Percentiles rank a stretch among this genome's conserved stretches.
Conservation (phyloP, 805 yeast species). For the Trichomonascus vanleenenianus region DNA sequence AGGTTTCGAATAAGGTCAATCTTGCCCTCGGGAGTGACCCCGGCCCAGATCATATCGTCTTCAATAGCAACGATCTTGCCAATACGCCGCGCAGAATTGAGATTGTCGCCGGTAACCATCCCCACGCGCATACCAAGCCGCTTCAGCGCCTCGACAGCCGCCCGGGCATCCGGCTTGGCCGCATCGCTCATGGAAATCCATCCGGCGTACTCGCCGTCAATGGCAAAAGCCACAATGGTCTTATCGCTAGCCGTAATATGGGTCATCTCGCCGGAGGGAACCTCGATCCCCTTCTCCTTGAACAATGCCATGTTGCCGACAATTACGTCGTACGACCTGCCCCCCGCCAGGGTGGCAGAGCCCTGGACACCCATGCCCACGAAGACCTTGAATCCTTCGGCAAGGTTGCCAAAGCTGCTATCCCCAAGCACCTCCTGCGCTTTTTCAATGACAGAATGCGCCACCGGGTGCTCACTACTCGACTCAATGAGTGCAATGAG, state of each 20-base stretch:
- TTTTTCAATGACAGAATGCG: slow-evolving; percentile 51
- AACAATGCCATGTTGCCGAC: slow-evolving; percentile 1
- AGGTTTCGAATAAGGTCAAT: slow-evolving; percentile 54
- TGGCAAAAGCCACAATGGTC: slow-evolving; percentile 49
- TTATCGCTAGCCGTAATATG: slow-evolving; percentile 22
- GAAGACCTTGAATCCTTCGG: slow-evolving; percentile 20
- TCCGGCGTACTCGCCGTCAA: slow-evolving; percentile 56
- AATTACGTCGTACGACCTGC: slow-evolving; percentile 1
- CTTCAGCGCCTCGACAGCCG: slow-evolving; percentile 49
- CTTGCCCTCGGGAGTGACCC: slow-evolving; percentile 71
- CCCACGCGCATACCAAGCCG: slow-evolving; percentile 55
- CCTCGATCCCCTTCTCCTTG: background rate
- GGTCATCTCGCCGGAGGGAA: background rate
- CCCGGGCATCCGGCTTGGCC: slow-evolving; percentile 55
- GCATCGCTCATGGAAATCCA: slow-evolving; percentile 59
- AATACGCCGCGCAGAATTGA: slow-evolving; percentile 50
- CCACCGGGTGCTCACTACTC: slow-evolving; percentile 84
- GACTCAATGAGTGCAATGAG: slow-evolving; percentile 53
- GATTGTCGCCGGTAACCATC: slow-evolving; percentile 85
- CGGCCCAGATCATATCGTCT: slow-evolving; percentile 56
- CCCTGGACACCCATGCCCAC: slow-evolving; percentile 31
- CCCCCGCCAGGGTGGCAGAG: slow-evolving; percentile 12
- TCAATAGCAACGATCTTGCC: slow-evolving; percentile 66
- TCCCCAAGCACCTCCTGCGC: slow-evolving; percentile 20
- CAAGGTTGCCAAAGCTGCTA: slow-evolving; percentile 3